Percentiles rank a stretch among this genome's conserved stretches.
These are phyloP conservation scores for Leishmania martiniquensis DNA, from an alignment of 208 protist species.

Conservation along the genomic window DNA sequence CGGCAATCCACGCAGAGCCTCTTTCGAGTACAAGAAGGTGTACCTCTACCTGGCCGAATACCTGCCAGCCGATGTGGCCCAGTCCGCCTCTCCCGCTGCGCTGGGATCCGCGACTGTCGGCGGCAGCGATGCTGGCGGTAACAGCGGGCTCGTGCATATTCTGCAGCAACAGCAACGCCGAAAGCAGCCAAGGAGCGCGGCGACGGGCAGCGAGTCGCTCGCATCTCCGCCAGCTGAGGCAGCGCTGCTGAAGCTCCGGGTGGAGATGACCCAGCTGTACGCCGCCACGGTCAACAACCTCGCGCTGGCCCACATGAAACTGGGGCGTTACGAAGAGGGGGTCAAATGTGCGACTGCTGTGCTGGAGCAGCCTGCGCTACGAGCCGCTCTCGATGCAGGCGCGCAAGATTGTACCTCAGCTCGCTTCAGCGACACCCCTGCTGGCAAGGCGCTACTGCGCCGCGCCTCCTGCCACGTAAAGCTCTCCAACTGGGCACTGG, in stretches of 20 bases:
- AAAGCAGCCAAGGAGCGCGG: conserved; percentile 14
- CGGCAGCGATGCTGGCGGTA: not conserved
- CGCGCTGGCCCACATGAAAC: conserved; percentile 46
- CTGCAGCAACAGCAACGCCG: conserved; percentile 18
- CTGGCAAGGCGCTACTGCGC: conserved; percentile 65
- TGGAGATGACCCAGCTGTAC: conserved; percentile 37
- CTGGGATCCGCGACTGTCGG: not conserved
- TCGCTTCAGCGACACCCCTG: conserved; percentile 12
- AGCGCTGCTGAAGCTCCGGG: conserved; percentile 14
- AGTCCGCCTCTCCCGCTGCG: not conserved
- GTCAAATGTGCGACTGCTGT: conserved; percentile 46
- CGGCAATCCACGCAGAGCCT: conserved; percentile 40
- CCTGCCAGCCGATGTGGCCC: conserved; percentile 29
- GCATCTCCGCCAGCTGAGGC: not conserved
- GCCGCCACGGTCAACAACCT: conserved; percentile 58
- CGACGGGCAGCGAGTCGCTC: not conserved
- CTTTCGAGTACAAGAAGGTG: conserved; percentile 77
- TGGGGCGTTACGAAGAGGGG: conserved; percentile 52
- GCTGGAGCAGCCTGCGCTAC: conserved; percentile 28
- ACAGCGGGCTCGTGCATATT: conserved; percentile 22
- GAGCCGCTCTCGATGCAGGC: conserved; percentile 13
- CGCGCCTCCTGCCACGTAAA: conserved; percentile 47
- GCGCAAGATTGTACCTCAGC: not conserved
- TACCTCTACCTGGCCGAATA: conserved; percentile 70
- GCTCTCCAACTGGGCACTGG: conserved; percentile 34